Base-by-base conservation (phyloP, 495 filamentous ascomycete genomes). In the Penicillium cinerascens region DNA sequence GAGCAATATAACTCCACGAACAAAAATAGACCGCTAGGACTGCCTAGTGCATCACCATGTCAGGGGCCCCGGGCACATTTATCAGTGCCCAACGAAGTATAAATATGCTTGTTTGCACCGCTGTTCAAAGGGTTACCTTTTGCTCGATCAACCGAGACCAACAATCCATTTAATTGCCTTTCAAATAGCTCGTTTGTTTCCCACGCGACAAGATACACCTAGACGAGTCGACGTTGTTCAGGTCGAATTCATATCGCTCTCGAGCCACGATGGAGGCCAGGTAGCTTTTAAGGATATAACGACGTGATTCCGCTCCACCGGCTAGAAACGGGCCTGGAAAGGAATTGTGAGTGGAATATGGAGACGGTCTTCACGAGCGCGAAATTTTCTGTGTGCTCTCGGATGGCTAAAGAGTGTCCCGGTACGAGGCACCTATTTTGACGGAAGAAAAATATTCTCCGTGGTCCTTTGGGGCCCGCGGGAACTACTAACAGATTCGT, bases 1-100 rank as follows among this genome's bases (percentile, higher is more conserved):
- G 51, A 36, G 51, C 51, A 42, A 54, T 54, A 54, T 47, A 47
- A 42, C 51, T 48, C 5, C 13, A 22, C 51, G 51, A 54, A 54
- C 51, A 48, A 43, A 37, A 53, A 8, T 16, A 18, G 26, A 15
- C 16, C 17, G 44, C 20, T 40, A 6, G 26, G 15, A 0, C 16
- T 3, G 18, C 26, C n/a, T 38, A 35, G 29, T 47, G 9, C 36
- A 8, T 4, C 27, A 29, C 7, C 27, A 29, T 29, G 27, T 8
- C 10, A 29, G 10, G 27, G 27, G 3, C 27, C 10, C 10, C 9
- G 27, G 7, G 27, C 4, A 9, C 7, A 29, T 2, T 11, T 9
- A 29, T 2, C 10, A 29, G 27, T 29, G 27, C 10, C 27, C 27
- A 29, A 11, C 27, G 10, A 29, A 18, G 15, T 47, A 37, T 41